Evolutionary conservation across 768 basidiomycete genomes (phyloP).

Genomic region (Xerocomellus dryophilus): DNA sequence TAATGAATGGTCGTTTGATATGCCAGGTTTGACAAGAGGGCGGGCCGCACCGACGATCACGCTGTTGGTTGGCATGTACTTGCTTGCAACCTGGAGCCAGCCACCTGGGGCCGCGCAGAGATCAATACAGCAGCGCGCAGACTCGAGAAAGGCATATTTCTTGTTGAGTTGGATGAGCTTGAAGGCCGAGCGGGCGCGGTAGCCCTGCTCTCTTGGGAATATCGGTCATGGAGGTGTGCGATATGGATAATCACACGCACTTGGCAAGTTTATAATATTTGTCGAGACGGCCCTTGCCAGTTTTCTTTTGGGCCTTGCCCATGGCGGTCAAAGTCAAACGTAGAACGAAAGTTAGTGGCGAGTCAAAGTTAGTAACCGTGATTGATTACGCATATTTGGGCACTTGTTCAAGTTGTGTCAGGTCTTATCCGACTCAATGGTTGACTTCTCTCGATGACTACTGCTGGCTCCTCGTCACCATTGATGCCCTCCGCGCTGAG

Average conservation of each 20-base stretch:
- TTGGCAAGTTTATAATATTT: conserved; percentile 97
- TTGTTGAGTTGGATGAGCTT: conserved; percentile 98
- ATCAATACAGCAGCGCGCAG: conserved; percentile 91
- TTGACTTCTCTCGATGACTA: conserved; percentile 18
- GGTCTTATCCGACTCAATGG: not conserved
- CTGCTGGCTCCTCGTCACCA: conserved; percentile 27
- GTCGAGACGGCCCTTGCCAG: conserved; percentile 92
- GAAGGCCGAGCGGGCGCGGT: conserved; percentile 98
- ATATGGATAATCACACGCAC: conserved; percentile 36
- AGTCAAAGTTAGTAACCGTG: not conserved
- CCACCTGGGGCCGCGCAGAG: conserved; percentile 98
- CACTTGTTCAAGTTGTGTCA: not conserved
- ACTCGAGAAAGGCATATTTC: conserved; percentile 90
- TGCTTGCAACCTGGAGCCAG: conserved; percentile 98
- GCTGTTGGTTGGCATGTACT: conserved; percentile 93
- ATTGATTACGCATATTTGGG: conserved; percentile 20
- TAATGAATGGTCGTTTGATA: conserved; percentile 9
- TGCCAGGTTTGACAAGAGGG: conserved; percentile 6
- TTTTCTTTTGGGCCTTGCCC: conserved; percentile 90
- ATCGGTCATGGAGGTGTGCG: conserved; percentile 5
- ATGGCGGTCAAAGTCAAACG: conserved; percentile 33
- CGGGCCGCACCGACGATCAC: conserved; percentile 74
- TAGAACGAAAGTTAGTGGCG: not conserved
- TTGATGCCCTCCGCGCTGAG: conserved; percentile 20
- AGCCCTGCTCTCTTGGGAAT: conserved; percentile 86